Evolutionary conservation across 352 stramenopile genomes (phyloP).

Genomic region (Pythium brachiatum): DNA sequence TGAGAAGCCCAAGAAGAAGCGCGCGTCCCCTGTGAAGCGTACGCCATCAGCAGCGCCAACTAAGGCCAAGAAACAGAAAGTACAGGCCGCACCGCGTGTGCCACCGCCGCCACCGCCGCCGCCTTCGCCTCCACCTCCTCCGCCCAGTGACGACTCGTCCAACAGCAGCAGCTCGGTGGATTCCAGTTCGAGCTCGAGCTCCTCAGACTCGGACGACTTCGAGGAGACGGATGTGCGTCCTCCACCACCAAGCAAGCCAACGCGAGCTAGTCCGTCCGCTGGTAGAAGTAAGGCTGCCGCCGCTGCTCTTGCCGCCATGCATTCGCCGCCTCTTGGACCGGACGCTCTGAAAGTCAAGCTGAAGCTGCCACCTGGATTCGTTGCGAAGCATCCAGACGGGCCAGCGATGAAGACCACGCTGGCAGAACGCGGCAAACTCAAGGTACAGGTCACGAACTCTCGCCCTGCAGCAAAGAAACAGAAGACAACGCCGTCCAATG

Average conservation of each 20-base stretch:
- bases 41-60: not conserved
- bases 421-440: constrained; percentile 31
- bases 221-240: constrained; percentile 9
- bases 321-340: not conserved
- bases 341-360: constrained; percentile 30
- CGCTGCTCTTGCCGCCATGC: not conserved
- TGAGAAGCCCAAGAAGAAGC: constrained; percentile 30
- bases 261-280: constrained; percentile 9
- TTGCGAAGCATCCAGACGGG: constrained; percentile 26
- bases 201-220: constrained; percentile 28
- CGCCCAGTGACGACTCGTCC: constrained; percentile 21
- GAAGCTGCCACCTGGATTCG: constrained; percentile 28
- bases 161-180: constrained; percentile 24
- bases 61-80: constrained; percentile 20
- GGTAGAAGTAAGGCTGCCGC: constrained; percentile 20
- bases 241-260: constrained; percentile 17
- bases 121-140: constrained; percentile 18
- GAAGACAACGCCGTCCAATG: constrained; percentile 23
- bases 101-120: constrained; percentile 17
- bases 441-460: constrained; percentile 45
- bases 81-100: not conserved
- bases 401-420: constrained; percentile 13
- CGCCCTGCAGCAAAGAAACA: constrained; percentile 35
- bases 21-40: constrained; percentile 20
- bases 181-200: constrained; percentile 29